These are phyloP conservation scores for Ceratocystis lukuohia DNA, from an alignment of 2,329 filamentous ascomycete genomes.

Conservation along the genomic window DNA sequence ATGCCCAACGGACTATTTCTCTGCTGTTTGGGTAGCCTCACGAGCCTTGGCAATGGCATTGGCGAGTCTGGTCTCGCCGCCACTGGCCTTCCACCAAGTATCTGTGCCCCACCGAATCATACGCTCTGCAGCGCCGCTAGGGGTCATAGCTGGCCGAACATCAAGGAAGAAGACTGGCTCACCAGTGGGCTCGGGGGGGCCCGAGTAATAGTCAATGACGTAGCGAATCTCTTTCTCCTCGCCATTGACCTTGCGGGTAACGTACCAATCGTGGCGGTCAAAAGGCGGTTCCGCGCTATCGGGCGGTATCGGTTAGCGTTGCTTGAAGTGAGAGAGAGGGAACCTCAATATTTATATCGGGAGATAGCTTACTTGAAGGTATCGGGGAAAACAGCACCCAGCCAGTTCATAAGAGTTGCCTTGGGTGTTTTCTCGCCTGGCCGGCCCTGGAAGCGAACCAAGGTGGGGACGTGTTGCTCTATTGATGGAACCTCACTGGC, in stretches of 20 bases:
- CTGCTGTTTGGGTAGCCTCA: neutral
- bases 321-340: slow-evolving; percentile 3
- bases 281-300: slow-evolving; percentile 70
- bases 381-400: slow-evolving; percentile 66
- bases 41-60: neutral
- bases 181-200: slow-evolving; percentile 64
- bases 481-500: slow-evolving; percentile 26
- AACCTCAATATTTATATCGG: neutral
- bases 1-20: neutral
- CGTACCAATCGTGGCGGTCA: slow-evolving; percentile 95
- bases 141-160: slow-evolving; percentile 77
- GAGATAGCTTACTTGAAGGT: slow-evolving; percentile 53
- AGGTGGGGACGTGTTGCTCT: slow-evolving; percentile 47
- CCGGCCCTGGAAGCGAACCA: slow-evolving; percentile 78
- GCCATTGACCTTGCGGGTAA: slow-evolving; percentile 58
- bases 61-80: slow-evolving; percentile 33
- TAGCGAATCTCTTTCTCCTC: slow-evolving; percentile 70
- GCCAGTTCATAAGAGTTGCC: slow-evolving; percentile 65
- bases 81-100: slow-evolving; percentile 82
- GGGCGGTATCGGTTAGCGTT: neutral
- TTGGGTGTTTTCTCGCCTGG: slow-evolving; percentile 87
- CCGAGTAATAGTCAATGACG: slow-evolving; percentile 93
- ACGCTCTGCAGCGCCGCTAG: slow-evolving; percentile 66
- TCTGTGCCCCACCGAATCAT: slow-evolving; percentile 82
- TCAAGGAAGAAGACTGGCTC: slow-evolving; percentile 95